Evolutionary conservation across 352 stramenopile species (phyloP).

Genomic region (Pythium plurisporium): DNA sequence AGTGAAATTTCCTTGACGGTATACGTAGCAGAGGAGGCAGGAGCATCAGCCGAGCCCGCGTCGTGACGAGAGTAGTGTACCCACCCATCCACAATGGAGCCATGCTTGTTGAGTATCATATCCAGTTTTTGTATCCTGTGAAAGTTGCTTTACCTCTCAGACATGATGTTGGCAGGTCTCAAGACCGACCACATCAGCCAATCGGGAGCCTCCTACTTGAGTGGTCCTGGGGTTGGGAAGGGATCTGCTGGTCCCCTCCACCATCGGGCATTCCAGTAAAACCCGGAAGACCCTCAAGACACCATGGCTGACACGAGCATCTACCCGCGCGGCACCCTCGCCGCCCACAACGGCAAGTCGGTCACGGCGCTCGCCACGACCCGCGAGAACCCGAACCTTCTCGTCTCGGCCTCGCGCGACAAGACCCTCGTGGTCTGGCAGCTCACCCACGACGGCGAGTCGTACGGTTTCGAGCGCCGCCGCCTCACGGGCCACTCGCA

Average conservation of each 20-base stretch:
- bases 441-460: conserved; percentile 94
- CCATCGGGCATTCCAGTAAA: conserved; percentile 17
- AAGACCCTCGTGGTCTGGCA: conserved; percentile 92
- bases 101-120: too few species aligned
- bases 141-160: too few species aligned
- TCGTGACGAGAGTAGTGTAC: too few species aligned
- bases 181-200: too few species aligned
- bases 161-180: too few species aligned
- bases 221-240: neutral
- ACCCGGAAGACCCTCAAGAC: conserved; percentile 23
- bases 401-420: conserved; percentile 97
- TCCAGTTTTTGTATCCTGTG: too few species aligned
- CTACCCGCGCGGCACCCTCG: conserved; percentile 84
- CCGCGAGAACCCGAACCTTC: conserved; percentile 98
- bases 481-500: conserved; percentile 98
- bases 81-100: too few species aligned
- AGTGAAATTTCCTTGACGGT: neutral
- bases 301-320: conserved; percentile 80
- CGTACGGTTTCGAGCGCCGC: conserved; percentile 96
- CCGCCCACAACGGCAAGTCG: conserved; percentile 88
- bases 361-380: conserved; percentile 96
- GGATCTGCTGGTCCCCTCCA: neutral
- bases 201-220: neutral
- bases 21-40: too few species aligned
- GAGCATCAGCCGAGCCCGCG: too few species aligned